Conservation (phyloP, 106 monocot species). For the Dendrobium nobile region DNA sequence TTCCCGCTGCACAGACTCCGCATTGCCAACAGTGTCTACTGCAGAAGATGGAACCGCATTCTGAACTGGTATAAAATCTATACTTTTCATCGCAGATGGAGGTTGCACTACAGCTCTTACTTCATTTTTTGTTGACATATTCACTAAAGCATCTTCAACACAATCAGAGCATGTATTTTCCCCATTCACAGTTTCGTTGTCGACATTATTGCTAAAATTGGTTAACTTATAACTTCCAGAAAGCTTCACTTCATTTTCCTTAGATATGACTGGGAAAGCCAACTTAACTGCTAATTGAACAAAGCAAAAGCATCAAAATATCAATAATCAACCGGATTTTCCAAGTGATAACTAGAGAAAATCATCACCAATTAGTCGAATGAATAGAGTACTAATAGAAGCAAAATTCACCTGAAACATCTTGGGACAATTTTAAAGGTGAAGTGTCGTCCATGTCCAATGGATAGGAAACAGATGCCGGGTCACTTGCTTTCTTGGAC, state of each 20-base stretch:
- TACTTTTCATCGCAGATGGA: not conserved
- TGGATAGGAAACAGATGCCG: not conserved
- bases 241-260: not conserved
- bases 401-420: conserved; percentile 14
- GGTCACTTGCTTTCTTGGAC: conserved; percentile 4
- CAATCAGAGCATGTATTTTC: not conserved
- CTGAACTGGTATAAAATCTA: not conserved
- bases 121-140: not conserved
- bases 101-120: not conserved
- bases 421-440: not conserved
- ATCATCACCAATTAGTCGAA: not conserved
- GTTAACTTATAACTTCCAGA: not conserved
- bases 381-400: not conserved
- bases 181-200: not conserved
- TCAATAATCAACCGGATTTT: not conserved
- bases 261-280: not conserved
- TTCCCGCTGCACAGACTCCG: not conserved
- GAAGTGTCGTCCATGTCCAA: not conserved
- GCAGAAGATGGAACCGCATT: not conserved
- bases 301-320: not conserved
- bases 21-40: not conserved
- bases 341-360: not conserved
- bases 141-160: not conserved
- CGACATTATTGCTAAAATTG: not conserved
- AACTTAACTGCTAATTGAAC: not conserved